Conservation (phyloP, 768 basidiomycete species). For the Hortiboletus campestris region DNA sequence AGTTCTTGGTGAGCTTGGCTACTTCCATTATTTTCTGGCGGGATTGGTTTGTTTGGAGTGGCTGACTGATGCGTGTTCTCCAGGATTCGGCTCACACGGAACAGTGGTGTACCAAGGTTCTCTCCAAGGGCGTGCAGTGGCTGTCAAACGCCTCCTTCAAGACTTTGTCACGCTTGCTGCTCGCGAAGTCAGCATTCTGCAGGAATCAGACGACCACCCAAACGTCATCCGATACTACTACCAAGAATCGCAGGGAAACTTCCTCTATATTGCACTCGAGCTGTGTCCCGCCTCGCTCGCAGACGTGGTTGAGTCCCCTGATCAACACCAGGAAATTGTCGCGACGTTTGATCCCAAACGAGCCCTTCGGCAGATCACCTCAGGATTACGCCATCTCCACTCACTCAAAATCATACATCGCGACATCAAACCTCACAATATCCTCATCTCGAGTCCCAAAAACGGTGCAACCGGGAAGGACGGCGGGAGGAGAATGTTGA, state of each 20-base stretch:
- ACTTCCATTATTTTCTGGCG: not conserved
- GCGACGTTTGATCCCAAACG: conserved; percentile 82
- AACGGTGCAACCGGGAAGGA: conserved; percentile 42
- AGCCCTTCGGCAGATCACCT: conserved; percentile 82
- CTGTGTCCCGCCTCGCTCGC: conserved; percentile 89
- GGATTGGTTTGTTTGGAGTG: not conserved
- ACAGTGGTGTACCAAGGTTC: conserved; percentile 94
- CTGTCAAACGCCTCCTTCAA: conserved; percentile 93
- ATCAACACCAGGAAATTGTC: conserved; percentile 74
- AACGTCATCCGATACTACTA: conserved; percentile 99
- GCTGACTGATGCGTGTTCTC: conserved; percentile 4
- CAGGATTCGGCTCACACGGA: conserved; percentile 94
- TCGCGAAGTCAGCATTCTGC: conserved; percentile 90
- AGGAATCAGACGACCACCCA: conserved; percentile 96
- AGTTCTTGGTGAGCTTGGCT: conserved; percentile 59
- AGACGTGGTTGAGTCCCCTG: conserved; percentile 80
- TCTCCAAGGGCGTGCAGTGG: conserved; percentile 95
- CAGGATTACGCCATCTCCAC: conserved; percentile 87
- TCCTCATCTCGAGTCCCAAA: conserved; percentile 77
- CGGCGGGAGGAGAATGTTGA: conserved; percentile 73
- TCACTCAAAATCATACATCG: conserved; percentile 95
- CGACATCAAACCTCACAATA: conserved; percentile 98
- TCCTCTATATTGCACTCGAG: conserved; percentile 97
- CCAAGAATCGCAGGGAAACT: conserved; percentile 90
- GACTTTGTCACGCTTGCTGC: conserved; percentile 94